Evolutionary conservation across 805 yeast species (phyloP), one percentile per base, ranked within the genome.

Genomic region (Komagataella kurtzmanii): DNA sequence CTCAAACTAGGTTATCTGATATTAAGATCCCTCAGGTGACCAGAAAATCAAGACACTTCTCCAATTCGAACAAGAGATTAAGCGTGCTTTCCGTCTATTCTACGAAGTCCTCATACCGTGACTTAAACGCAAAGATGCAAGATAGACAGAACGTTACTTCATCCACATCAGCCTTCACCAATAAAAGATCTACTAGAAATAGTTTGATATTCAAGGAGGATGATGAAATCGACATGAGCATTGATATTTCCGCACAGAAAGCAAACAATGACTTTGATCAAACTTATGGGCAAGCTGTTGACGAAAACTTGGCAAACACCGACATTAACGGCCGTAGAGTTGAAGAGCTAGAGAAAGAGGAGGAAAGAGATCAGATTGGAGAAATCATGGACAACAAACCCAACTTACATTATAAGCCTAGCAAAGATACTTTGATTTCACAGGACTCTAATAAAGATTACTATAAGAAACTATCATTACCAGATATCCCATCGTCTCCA

Each of bases 31-130:
- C 91, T 19, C 79, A 77, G 55, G 87, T 84, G 43, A 77, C 89
- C 0, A 77, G 89, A 64, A 77, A 77, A 58, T 82, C 88, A 2
- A 75, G 77, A 59, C 71, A 77, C 52, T 81, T 81, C 61, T 74
- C 83, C 44, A 73, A 74, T 52, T 76, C 81, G 6, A 79, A 79
- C 60, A 85, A 81, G 65, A 75, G 93, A 60, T 68, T 83, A 51
- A 81, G 88, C 36, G 85, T 85, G n/a, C 64, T 85, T 46, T 82
- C 89, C 0, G 69, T 83, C 65, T 81, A 82, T 58, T 83, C 90
- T 0, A 79, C 89, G 2, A 80, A 76, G 55, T 78, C 75, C 48
- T 81, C 88, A 0, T 82, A 76, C 56, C 76, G 75, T 45, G 82
- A 84, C 59, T 69, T 83, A 59, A 76, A 75, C 17, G 67, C 71